These are phyloP conservation scores for Lodderomyces oxycetoniae DNA, from an alignment of 1,139 yeast genomes.

Conservation along the genomic window DNA sequence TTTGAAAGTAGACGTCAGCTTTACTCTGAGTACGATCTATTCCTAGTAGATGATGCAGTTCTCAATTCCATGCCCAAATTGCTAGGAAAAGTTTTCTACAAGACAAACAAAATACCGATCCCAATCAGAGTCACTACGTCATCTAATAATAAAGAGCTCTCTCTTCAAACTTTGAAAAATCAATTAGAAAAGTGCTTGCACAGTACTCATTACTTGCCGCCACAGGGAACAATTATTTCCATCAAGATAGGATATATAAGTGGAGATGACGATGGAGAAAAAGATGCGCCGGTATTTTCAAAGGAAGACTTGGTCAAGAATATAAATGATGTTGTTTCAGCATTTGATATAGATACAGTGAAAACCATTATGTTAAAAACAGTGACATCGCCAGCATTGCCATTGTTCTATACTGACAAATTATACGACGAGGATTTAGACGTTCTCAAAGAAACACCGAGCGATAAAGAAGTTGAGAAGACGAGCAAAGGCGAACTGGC, in stretches of 20 bases:
- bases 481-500: constrained; percentile 34
- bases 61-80: constrained; percentile 76
- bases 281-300: no score
- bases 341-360: constrained; percentile 41
- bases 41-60: constrained; percentile 79
- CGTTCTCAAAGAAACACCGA: constrained; percentile 22
- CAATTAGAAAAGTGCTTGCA: constrained; percentile 56
- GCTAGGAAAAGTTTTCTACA: constrained; percentile 75
- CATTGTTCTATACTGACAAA: constrained; percentile 66
- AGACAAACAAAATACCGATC: constrained; percentile 59
- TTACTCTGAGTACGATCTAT: constrained; percentile 57
- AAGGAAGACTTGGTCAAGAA: constrained; percentile 44
- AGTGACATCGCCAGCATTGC: constrained; percentile 72
- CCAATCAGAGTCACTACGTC: constrained; percentile 53
- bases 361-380: constrained; percentile 70
- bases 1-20: constrained; percentile 70
- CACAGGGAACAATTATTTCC: constrained; percentile 68
- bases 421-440: constrained; percentile 40
- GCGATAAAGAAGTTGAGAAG: constrained; percentile 24
- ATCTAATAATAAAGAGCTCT: constrained; percentile 38
- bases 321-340: constrained; percentile 50
- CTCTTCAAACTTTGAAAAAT: constrained; percentile 52
- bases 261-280: constrained; percentile 24
- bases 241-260: constrained; percentile 64
- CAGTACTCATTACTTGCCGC: constrained; percentile 61